Percentiles rank a stretch among this genome's conserved stretches.
Conservation (phyloP, 1,284 basidiomycete species). For the Trichosporon faecale region DNA sequence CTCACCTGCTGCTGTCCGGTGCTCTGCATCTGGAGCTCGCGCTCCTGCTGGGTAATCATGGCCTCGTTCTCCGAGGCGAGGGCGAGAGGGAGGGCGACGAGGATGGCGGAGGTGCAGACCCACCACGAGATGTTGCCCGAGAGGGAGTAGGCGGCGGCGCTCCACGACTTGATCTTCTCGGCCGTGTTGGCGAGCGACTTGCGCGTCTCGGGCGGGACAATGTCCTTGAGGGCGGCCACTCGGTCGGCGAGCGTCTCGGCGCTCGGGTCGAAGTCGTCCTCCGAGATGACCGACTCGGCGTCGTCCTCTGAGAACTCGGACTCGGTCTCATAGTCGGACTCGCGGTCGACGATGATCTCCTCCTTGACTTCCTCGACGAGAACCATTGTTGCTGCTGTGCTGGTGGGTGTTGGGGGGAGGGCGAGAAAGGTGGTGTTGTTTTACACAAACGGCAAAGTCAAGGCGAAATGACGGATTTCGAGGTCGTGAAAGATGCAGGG, state of each 20-base stretch:
- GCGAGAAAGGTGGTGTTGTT: neutral
- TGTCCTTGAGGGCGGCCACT: conserved; percentile 86
- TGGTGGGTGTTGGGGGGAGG: conserved; percentile 1
- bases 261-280: conserved; percentile 37
- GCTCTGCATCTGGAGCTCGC: conserved; percentile 89
- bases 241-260: conserved; percentile 84
- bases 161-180: conserved; percentile 61
- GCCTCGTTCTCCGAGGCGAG: conserved; percentile 93
- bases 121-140: conserved; percentile 91
- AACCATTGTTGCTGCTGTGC: conserved; percentile 36
- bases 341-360: conserved; percentile 35
- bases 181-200: conserved; percentile 66
- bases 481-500: conserved; percentile 2
- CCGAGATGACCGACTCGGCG: conserved; percentile 36
- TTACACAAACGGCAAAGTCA: neutral
- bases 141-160: conserved; percentile 59
- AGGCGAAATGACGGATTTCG: conserved; percentile 8
- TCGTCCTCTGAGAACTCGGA: conserved; percentile 38
- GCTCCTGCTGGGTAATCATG: conserved; percentile 89
- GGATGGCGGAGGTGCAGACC: conserved; percentile 85
- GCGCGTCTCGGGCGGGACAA: conserved; percentile 86
- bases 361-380: conserved; percentile 51
- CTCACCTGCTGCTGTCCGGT: conserved; percentile 83
- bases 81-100: conserved; percentile 89
- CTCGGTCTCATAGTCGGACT: conserved; percentile 47